Base-by-base conservation (phyloP, 305 asterid genomes). In the Stenogyne calaminthoides region DNA sequence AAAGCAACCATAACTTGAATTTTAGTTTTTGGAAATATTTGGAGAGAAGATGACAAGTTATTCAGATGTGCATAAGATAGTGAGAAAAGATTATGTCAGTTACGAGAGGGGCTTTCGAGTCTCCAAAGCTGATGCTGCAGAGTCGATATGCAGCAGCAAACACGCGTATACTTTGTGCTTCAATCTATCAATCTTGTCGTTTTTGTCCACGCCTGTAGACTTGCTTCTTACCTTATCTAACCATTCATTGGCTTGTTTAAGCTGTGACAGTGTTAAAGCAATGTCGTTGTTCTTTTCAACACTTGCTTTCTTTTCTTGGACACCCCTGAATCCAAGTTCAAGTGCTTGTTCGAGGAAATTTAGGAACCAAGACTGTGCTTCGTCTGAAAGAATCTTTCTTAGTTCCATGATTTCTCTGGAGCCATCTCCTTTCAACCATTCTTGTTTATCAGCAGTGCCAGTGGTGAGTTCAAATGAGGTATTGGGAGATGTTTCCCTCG, bases 201-300 rank as follows among this genome's bases (percentile, higher is more conserved):
- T 74, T 67, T 80, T 80, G 64, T 86, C 92, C 1, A 79, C 64
- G 34, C 83, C 76, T 16, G n/a, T n/a, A n/a, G 81, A 60, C 7
- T 76, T 80, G 77, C 80, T 56, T 61, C 80, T 82, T 27, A 84
- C 68, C 77, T 81, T 87, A 59, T 90, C 97, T 76, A 94, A 71
- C 95, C 97, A 91, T 66, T 87, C 96, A 16, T 86, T 90, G 8
- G 93, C 93, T 71, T 84, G 92, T 77, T 91, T 94, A 9, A 94
- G 91, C 78, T 83, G 97, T 49, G 97, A 94, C 75, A 94, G 37
- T 9, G 95, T 84, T 32, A 76, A 58, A 5, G 92, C 97, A 63
- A 90, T 91, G 46, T 85, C 89, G 71, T 80, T 81, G 63, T 89
- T 82, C 54, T 78, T 55, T 4, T 55, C 56, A 16, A 49, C 88